A percentile compares a stretch with the other conserved stretches of the same genome.
These are phyloP conservation scores for Dispira simplex DNA, from an alignment of 192 early-diverging fungal genomes.

Conservation along the genomic window DNA sequence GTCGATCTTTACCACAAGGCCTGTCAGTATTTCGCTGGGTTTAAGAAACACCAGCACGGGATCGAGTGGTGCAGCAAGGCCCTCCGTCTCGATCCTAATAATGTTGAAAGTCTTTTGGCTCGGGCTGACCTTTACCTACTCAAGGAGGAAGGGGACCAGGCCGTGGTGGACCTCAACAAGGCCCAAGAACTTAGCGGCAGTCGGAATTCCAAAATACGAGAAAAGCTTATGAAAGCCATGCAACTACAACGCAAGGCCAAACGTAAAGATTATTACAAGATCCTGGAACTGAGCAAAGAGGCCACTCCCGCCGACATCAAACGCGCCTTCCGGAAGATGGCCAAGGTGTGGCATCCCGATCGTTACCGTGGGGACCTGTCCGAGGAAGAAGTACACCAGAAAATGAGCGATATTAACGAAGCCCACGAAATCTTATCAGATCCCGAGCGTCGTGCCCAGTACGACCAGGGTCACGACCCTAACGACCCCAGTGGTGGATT, in stretches of 20 bases:
- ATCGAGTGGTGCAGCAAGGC: conserved; percentile 14
- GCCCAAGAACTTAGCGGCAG: conserved; percentile 45
- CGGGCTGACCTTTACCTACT: conserved; percentile 54
- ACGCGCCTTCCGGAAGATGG: conserved; percentile 80
- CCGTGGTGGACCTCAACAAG: conserved; percentile 50
- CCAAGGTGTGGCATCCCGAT: conserved; percentile 77
- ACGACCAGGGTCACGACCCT: conserved; percentile 65
- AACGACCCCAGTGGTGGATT: conserved; percentile 46
- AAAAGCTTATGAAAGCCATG: conserved; percentile 26
- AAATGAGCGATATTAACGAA: conserved; percentile 88
- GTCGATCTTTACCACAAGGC: no score
- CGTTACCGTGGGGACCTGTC: conserved; percentile 59
- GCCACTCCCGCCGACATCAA: conserved; percentile 72
- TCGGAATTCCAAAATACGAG: conserved; percentile 31
- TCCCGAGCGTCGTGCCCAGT: conserved; percentile 43
- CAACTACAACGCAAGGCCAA: conserved; percentile 31
- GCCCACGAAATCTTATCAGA: conserved; percentile 78
- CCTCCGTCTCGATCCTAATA: conserved; percentile 35
- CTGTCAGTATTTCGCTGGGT: conserved; percentile 4
- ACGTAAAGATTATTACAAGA: conserved; percentile 90
- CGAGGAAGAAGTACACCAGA: conserved; percentile 60
- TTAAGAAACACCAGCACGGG: conserved; percentile 2
- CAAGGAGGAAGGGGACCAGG: conserved; percentile 61
- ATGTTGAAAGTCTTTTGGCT: conserved; percentile 54
- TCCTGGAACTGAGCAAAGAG: conserved; percentile 60